Evolutionary conservation across 1,139 yeast species (phyloP).

Genomic region (Pichia sp.): DNA sequence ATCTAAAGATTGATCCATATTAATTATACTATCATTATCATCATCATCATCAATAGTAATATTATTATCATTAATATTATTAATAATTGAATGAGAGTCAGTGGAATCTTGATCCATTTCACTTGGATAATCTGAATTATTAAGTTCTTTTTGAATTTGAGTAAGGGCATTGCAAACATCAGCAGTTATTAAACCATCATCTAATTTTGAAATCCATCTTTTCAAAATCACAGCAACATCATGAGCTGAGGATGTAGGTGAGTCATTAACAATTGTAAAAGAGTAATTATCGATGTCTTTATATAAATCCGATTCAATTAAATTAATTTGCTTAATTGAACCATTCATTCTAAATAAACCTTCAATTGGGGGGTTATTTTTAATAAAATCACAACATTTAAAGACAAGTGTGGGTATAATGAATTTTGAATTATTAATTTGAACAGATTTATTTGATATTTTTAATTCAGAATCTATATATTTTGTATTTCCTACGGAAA

Average conservation of each 20-base stretch:
- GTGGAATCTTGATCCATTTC: constrained; percentile 7
- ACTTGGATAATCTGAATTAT: constrained; percentile 8
- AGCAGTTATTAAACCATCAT: constrained; percentile 26
- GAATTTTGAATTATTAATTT: constrained; percentile 6
- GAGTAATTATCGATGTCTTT: constrained; percentile 16
- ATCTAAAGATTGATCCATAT: constrained; percentile 6
- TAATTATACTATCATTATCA: constrained; percentile 3
- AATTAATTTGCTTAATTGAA: constrained; percentile 28
- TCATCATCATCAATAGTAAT: background rate
- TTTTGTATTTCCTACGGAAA: constrained; percentile 5
- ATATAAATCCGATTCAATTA: constrained; percentile 21
- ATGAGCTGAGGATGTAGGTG: constrained; percentile 21
- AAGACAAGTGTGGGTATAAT: constrained; percentile 27
- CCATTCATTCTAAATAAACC: constrained; percentile 33
- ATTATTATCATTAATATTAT: background rate
- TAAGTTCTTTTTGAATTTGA: constrained; percentile 2
- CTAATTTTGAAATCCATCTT: constrained; percentile 31
- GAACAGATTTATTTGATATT: constrained; percentile 12
- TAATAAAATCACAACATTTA: constrained; percentile 28
- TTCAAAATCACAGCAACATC: constrained; percentile 34
- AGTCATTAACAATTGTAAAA: constrained; percentile 20
- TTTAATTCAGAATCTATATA: constrained; percentile 19
- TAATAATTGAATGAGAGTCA: background rate
- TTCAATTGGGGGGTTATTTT: constrained; percentile 22
- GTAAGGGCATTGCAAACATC: constrained; percentile 16